Evolutionary conservation across 306 rosid species (phyloP).

Genomic region (Pueraria montana): DNA sequence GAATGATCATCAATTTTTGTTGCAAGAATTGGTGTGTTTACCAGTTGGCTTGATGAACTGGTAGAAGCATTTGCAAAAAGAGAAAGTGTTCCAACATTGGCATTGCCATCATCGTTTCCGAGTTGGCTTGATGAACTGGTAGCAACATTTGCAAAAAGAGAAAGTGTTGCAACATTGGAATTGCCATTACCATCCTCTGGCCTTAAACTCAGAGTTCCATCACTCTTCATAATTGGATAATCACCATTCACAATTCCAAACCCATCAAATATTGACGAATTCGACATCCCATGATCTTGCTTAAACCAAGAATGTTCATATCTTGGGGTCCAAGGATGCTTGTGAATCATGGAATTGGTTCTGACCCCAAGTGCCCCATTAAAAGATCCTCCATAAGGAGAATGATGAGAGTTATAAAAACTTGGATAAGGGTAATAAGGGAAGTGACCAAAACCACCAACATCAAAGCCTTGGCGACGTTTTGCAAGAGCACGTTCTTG

Average conservation of each 20-base stretch:
- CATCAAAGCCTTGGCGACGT: slow-evolving; percentile 50
- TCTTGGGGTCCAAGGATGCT: slow-evolving; percentile 48
- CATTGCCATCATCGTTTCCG: no score
- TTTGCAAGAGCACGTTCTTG: slow-evolving; percentile 71
- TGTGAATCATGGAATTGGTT: slow-evolving; percentile 63
- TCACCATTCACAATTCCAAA: not conserved
- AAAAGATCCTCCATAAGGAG: slow-evolving; percentile 49
- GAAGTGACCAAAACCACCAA: slow-evolving; percentile 19
- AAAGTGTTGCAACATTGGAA: not conserved
- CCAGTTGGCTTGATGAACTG: not conserved
- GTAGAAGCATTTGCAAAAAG: slow-evolving; percentile 1
- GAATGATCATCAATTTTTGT: slow-evolving; percentile 9
- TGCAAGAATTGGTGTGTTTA: not conserved
- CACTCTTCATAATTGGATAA: not conserved
- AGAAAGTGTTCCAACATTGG: not conserved
- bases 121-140: not conserved
- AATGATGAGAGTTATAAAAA: slow-evolving; percentile 38
- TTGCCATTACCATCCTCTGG: not conserved
- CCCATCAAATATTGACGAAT: slow-evolving; percentile 12
- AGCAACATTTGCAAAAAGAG: not conserved
- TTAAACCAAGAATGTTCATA: slow-evolving; percentile 35
- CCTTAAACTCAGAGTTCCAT: not conserved
- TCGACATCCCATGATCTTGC: not conserved
- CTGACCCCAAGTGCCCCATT: slow-evolving; percentile 54
- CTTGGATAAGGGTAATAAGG: slow-evolving; percentile 44